Conservation (phyloP, 2,329 filamentous ascomycete genomes). For the Neurospora crassa region DNA sequence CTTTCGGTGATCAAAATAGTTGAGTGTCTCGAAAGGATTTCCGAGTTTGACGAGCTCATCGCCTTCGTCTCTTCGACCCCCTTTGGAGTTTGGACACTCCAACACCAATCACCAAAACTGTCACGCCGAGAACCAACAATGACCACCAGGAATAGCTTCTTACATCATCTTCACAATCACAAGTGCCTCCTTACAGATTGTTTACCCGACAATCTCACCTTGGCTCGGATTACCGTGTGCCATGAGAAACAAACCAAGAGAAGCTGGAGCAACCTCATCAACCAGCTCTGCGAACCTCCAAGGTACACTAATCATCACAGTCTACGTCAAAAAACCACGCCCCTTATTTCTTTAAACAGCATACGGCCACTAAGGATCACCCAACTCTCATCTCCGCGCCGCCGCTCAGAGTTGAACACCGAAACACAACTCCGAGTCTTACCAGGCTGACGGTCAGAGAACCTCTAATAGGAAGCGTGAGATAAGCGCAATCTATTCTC, state of each 20-base stretch:
- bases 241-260: too few relatives aligned
- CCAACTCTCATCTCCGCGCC: neutral
- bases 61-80: neutral
- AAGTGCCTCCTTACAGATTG: neutral
- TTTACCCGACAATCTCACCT: neutral
- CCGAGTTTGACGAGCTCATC: neutral
- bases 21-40: neutral
- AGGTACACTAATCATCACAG: neutral
- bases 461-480: neutral
- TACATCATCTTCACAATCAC: neutral
- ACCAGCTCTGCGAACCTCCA: neutral
- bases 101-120: neutral
- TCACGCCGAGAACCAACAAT: neutral
- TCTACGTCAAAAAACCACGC: neutral
- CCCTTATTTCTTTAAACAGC: neutral
- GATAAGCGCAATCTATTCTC: neutral
- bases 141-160: neutral
- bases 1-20: neutral
- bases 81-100: neutral
- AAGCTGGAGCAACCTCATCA: neutral
- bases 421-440: neutral
- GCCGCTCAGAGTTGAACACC: neutral
- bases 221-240: neutral
- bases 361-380: neutral
- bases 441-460: neutral